phyloP scores from a whole-genome alignment of 257 asterid genomes.

The Solanum okadae region DNA sequence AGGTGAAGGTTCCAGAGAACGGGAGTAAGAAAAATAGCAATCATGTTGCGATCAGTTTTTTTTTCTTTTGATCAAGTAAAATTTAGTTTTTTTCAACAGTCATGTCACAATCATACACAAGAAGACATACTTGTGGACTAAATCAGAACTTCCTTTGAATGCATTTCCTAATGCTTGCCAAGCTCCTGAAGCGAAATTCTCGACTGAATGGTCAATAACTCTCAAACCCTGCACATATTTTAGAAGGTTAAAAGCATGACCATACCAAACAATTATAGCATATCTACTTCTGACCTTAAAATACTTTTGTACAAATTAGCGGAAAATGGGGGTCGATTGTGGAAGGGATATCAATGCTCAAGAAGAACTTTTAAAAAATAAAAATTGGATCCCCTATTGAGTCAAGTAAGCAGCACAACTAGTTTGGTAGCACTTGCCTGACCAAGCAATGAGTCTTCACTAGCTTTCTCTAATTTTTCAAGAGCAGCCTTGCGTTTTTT shows the following conservation, averaged over 20 bases:
- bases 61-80: not conserved
- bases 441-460: constrained; percentile 79
- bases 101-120: not conserved
- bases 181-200: constrained; percentile 88
- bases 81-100: not conserved
- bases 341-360: not conserved
- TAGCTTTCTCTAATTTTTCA: constrained; percentile 77
- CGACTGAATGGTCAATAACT: constrained; percentile 74
- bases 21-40: not conserved
- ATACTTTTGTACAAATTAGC: not conserved
- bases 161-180: constrained; percentile 98
- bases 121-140: constrained; percentile 43
- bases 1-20: not conserved
- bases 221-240: constrained; percentile 66
- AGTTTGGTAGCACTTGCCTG: constrained; percentile 44
- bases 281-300: not conserved
- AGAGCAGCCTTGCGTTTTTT: constrained; percentile 59
- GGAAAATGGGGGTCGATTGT: not conserved
- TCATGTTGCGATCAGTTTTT: not conserved
- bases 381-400: not conserved
- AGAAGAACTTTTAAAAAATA: not conserved
- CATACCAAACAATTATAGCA: not conserved
- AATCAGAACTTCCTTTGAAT: constrained; percentile 72
- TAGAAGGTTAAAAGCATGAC: not conserved
- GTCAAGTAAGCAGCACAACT: not conserved